phyloP scores from a whole-genome alignment of 2,329 filamentous ascomycete species.

The Macroventuria anomochaeta region DNA sequence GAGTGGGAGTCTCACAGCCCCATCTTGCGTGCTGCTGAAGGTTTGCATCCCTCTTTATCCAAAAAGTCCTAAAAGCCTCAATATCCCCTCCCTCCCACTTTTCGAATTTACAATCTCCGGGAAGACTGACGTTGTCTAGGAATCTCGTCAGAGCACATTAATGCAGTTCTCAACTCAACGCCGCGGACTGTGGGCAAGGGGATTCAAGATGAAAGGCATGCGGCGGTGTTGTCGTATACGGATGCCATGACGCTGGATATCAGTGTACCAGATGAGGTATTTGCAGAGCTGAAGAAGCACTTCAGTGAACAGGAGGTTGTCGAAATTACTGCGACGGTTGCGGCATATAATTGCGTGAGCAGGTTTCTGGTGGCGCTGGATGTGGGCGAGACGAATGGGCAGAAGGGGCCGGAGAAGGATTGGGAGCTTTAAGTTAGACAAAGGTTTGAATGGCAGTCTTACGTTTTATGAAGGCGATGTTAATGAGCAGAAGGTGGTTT shows the following conservation, averaged over 20 bases:
- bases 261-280: conserved; percentile 71
- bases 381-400: conserved; percentile 56
- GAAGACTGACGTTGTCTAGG: too few relatives aligned
- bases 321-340: conserved; percentile 80
- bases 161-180: conserved; percentile 33
- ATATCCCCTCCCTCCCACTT: too few relatives aligned
- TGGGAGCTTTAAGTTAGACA: conserved; percentile 16
- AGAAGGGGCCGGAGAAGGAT: conserved; percentile 26
- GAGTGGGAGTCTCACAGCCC: conserved; percentile 84
- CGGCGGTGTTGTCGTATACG: conserved; percentile 73
- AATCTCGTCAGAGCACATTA: conserved; percentile 60
- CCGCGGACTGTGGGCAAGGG: conserved; percentile 17
- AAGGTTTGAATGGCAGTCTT: too few relatives aligned
- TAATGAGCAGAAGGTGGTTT: too few relatives aligned
- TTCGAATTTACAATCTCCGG: too few relatives aligned
- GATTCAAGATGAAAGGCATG: conserved; percentile 64
- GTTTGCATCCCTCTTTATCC: too few relatives aligned
- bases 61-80: too few relatives aligned
- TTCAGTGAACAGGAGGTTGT: conserved; percentile 78
- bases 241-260: conserved; percentile 85
- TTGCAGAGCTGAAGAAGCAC: conserved; percentile 64
- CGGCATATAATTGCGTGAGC: conserved; percentile 85
- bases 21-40: conserved; percentile 53
- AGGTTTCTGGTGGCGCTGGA: conserved; percentile 83
- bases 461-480: too few relatives aligned